Evolutionary conservation across 345 rosid genomes (phyloP), one percentile per base, ranked within the genome.

Genomic region (Syzygium oleosum): DNA sequence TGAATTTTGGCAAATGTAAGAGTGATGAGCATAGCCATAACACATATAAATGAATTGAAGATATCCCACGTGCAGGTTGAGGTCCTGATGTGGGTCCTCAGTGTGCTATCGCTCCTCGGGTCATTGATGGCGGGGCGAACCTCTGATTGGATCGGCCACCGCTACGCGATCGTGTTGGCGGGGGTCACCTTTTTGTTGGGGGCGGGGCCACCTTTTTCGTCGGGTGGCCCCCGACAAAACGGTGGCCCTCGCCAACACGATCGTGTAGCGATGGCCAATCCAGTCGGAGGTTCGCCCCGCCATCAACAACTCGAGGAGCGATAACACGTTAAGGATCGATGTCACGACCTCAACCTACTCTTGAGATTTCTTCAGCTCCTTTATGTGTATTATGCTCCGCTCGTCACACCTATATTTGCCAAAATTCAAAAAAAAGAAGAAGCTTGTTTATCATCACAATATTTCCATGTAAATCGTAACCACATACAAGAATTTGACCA

Each of bases 101-200:
- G 93, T 90, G 21, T 96, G 15, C 96, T 86, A 89, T 95, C 93
- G 0, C 94, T 98, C 1, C 11, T 96, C 3, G 98, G 99, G 51
- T 96, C 97, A 5, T 91, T 91, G 25, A 95, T 94, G 12, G 99
- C 96, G 59, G 98, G 99, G 2, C 87, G 88, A 84, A 96, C 98
- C 16, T 98, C 97, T 7, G 98, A 98, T 51, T 94, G 93, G 97
- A 89, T 98, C 23, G 98, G 99, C 17, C 95, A 94, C 15, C 94
- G 96, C 31, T 95, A 94, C 88, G 94, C 98, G 9, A 96, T 98
- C 11, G 94, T 95, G 16, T 87, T 98, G 1, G 98, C 98, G 29
- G 94, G 96, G 12, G 97, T 90, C 85, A 92, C 96, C 52, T 98
- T 96, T 93, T 97, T 97, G n/a, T n/a, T n/a, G n/a, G n/a, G n/a